Evolutionary conservation across 2,329 filamentous ascomycete genomes (phyloP), one percentile per base, ranked within the genome.

Genomic region (Plectosphaerella plurivora): DNA sequence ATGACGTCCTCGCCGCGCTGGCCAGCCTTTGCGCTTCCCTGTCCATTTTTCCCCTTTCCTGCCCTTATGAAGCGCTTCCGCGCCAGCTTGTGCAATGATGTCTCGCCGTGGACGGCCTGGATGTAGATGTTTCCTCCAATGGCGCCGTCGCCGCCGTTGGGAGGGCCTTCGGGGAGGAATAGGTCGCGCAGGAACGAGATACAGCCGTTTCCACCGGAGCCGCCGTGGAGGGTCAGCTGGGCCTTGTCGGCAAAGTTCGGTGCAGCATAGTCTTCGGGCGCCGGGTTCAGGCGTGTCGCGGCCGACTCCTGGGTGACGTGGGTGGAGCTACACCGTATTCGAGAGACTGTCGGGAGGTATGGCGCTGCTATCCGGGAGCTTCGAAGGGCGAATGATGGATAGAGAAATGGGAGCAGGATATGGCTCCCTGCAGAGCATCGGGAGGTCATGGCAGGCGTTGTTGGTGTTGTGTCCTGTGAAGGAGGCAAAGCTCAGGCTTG

Each of bases 111-210:
- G 2, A 96, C 84, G 8, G 94, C 92, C 71, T 97, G 93, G 53
- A 99, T 95, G 68, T 96, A 97, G 59, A 99, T 78, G 62, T 88
- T 95, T 39, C 94, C 94, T 56, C 94, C 94, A 52, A 84, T 88
- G 5, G 94, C 94, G 42, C 94, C 94, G 65, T 99, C 91, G 54
- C 94, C 94, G 47, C 94, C 94, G 68, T 99, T 97, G 10, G 94
- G 84, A 11, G 94, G 94, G 0, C 94, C 94, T 58, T 96, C 86
- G 45, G 86, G 83, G 28, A 97, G 78, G 69, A 89, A 97, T 57
- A 93, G 93, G 63, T 99, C 94, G 18, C 93, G 87, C 44, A 95
- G 74, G 66, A 97, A 99, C 0, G 94, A 94, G 49, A 97, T 90
- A 65, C 94, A 99, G 57, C 94, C 94, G 64, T 94, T 86, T 9